Evolutionary conservation across 768 basidiomycete genomes (phyloP).

Genomic region (Amanita pallidorosea): DNA sequence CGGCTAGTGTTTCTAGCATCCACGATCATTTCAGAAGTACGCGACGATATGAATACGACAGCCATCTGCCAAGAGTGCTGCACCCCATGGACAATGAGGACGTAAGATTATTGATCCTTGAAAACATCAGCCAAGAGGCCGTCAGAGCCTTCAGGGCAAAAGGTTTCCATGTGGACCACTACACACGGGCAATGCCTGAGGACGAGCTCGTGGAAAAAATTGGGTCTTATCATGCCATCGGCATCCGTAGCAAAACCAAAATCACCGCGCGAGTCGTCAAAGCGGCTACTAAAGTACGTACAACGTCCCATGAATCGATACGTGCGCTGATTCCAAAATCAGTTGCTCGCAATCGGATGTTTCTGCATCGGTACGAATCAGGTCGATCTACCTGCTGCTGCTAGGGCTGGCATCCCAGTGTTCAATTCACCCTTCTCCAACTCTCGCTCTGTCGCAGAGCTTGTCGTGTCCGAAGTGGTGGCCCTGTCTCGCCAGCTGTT

Average conservation of each 20-base stretch:
- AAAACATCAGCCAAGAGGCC: slow-evolving; percentile 92
- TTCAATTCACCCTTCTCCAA: slow-evolving; percentile 99
- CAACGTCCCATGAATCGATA: background rate
- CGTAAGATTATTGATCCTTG: slow-evolving; percentile 75
- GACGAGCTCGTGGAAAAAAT: slow-evolving; percentile 84
- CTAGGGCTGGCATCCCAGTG: slow-evolving; percentile 85
- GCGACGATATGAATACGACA: slow-evolving; percentile 25
- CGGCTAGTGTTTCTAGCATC: slow-evolving; percentile 26
- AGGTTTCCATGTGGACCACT: slow-evolving; percentile 90
- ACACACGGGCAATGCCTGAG: slow-evolving; percentile 78
- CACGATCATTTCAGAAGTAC: slow-evolving; percentile 31
- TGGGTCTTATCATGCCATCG: slow-evolving; percentile 82
- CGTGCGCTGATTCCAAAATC: background rate
- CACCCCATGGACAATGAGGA: slow-evolving; percentile 78
- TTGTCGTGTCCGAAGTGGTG: slow-evolving; percentile 90
- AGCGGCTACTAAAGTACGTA: slow-evolving; percentile 70
- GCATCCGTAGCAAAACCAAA: slow-evolving; percentile 96
- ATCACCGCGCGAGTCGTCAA: slow-evolving; percentile 86
- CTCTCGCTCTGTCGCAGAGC: slow-evolving; percentile 97
- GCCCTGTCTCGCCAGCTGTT: slow-evolving; percentile 90
- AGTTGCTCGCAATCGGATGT: slow-evolving; percentile 95
- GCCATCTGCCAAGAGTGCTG: slow-evolving; percentile 57
- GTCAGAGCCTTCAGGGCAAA: slow-evolving; percentile 68
- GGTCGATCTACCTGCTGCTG: slow-evolving; percentile 80
- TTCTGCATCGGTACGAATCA: slow-evolving; percentile 99